phyloP scores from a whole-genome alignment of 139 green algal species.

The Limnomonas spitsbergensis region DNA sequence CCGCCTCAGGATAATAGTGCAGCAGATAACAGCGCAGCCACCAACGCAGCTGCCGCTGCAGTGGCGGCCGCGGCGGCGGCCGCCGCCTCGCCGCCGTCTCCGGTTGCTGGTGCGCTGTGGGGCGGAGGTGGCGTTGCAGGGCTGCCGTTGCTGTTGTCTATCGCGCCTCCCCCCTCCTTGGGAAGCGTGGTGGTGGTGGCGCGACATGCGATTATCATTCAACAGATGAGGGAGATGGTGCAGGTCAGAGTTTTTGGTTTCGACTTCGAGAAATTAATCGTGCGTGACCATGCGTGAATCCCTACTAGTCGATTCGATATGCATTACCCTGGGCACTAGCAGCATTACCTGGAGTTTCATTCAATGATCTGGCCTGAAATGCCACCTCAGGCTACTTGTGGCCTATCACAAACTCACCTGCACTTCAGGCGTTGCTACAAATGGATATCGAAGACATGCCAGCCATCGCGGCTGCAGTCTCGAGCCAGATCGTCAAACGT shows the following conservation, averaged over 20 bases:
- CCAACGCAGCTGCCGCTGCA: background rate
- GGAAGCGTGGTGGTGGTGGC: background rate
- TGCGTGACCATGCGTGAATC: too few relatives aligned
- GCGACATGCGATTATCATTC: background rate
- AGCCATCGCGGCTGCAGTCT: background rate
- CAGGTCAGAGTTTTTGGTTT: too few relatives aligned
- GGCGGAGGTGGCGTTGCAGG: background rate
- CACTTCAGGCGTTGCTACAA: background rate
- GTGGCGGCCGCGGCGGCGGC: background rate
- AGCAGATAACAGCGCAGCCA: background rate
- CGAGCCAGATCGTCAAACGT: background rate
- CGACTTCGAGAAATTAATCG: too few relatives aligned
- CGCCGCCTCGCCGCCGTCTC: background rate
- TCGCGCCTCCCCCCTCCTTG: background rate
- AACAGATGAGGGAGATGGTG: slow-evolving; percentile 5
- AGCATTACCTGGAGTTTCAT: too few relatives aligned
- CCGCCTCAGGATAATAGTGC: too few relatives aligned
- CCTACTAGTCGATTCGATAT: too few relatives aligned
- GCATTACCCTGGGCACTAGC: too few relatives aligned
- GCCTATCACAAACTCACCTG: too few relatives aligned
- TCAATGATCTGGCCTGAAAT: too few relatives aligned
- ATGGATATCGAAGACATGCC: background rate
- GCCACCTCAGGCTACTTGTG: too few relatives aligned
- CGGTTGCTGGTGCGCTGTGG: background rate
- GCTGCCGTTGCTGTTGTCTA: background rate